Conservation (phyloP, 495 filamentous ascomycete genomes). For the Chaetomidium leptoderma region DNA sequence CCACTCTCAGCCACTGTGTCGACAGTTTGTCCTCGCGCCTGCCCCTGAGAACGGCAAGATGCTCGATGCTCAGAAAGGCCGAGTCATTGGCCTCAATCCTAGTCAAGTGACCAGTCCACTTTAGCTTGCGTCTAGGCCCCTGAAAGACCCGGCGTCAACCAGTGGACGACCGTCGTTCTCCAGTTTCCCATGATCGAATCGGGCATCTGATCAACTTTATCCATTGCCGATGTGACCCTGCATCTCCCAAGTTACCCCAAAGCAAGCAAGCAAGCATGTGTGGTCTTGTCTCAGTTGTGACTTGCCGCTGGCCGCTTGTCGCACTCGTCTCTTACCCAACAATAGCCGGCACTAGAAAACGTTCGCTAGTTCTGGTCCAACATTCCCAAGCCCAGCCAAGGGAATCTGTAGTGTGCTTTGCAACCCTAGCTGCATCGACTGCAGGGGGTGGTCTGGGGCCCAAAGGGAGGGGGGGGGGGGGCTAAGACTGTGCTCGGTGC, state of each 20-base stretch:
- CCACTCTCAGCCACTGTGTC: too few species aligned
- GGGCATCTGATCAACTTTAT: constrained; percentile 15
- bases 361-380: neutral
- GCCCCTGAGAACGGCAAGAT: too few species aligned
- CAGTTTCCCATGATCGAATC: constrained; percentile 1
- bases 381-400: constrained; percentile 13
- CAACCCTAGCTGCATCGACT: constrained; percentile 12
- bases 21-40: too few species aligned
- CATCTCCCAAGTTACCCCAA: neutral
- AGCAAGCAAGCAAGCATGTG: neutral
- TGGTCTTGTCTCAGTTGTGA: neutral
- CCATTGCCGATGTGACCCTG: constrained; percentile 3
- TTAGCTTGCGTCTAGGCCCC: constrained; percentile 8
- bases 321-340: neutral
- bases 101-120: constrained; percentile 6
- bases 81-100: neutral
- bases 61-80: too few species aligned
- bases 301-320: constrained; percentile 3
- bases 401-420: constrained; percentile 17
- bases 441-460: neutral
- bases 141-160: constrained; percentile 2
- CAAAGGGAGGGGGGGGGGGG: too few species aligned
- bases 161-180: neutral
- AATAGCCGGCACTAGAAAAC: neutral
- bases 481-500: too few species aligned